Evolutionary conservation across 2,329 filamentous ascomycete genomes (phyloP), one percentile per base, ranked within the genome.

Genomic region (Cladophialophora immunda): DNA sequence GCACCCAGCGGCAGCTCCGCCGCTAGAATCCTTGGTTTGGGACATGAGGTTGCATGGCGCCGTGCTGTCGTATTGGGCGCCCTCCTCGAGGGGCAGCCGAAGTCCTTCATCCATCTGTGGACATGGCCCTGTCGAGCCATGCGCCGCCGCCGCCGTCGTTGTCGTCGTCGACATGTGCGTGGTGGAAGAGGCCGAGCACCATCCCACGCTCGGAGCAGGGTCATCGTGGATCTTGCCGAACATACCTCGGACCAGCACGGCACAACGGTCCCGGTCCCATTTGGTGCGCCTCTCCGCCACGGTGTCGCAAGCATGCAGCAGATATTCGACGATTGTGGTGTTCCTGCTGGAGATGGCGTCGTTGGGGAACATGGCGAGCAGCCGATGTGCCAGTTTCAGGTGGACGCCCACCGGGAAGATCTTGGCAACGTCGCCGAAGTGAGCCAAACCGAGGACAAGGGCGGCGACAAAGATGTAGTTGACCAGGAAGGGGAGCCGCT

Each of bases 391-490:
- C 66, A 78, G 78, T 53, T 73, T 73, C 65, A 79, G 62, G 4
- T 76, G 75, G 27, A 76, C 76, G 64, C 77, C 74, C 1, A 79
- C 69, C 0, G 76, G 77, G 19, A 78, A 73, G 3, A 76, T 61
- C 54, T 74, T 77, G 62, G 83, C 80, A 2, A 83, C 78, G 62
- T 84, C 81, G 0, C 80, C 81, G 58, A 84, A 83, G 27, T 79
- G 76, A 0, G 81, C 81, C 0, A 82, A 76, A 0, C 82, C 82
- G 0, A 84, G 74, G 0, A 83, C 81, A 0, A 84, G 71, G 0
- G 79, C 80, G 0, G 81, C 81, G 5, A 82, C 78, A 66, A 84
- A 83, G 3, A 80, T 77, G 1, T 80, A 81, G 57, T 83, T 84
- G 4, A 83, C 80, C 0, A 83, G 70, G 17, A 83, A 82, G 0